Evolutionary conservation across 176 grass and related monocot species (phyloP), one percentile per base, ranked within the genome.

Genomic region (Zoysia pacifica): DNA sequence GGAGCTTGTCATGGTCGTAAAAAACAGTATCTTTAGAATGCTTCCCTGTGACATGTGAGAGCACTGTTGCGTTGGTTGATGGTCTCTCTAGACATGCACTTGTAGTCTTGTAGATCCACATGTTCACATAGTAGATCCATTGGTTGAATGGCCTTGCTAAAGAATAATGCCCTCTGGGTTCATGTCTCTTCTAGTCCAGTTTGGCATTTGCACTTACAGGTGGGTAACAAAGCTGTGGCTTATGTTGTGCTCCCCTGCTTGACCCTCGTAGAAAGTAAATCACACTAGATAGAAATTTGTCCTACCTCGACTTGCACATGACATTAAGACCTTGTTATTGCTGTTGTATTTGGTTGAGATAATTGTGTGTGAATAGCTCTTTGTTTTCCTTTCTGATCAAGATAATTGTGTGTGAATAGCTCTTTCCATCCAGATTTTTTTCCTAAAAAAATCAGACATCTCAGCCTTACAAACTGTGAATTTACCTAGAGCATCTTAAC

Each of bases 11-110:
- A 14, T 54, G 62, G 76, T 80, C 75, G 71, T 75, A 84, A 75
- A 75, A 71, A 84, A 81, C 87, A 89, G 70, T 84, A 84, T 84
- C 54, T 81, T 76, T 55, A 70, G 48, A 56, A 52, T 76, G 60
- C 54, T 81, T 77, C 72, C 87, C 85, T 89, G 87, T 81, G 82
- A 51, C 87, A 89, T 81, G 87, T 85, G 82, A 85, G 83, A 48
- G 13, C n/a, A 76, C 58, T 81, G 65, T 70, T 77, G 49, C 49
- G 72, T 81, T 85, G 77, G 87, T 73, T 85, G 51, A 72, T 85
- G 65, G 65, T 89, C 72, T 89, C 72, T 89, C 87, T 50, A 66
- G 48, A 81, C 50, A 55, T 77, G 72, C 82, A 77, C 64, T 37
- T 66, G 28, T 72, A 85, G 56, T 72, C 64, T 37, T 66, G 28